Percentiles rank a stretch among this genome's conserved stretches.
phyloP scores from a whole-genome alignment of 2,329 filamentous ascomycete genomes.

The Exophiala lecanii-corni region DNA sequence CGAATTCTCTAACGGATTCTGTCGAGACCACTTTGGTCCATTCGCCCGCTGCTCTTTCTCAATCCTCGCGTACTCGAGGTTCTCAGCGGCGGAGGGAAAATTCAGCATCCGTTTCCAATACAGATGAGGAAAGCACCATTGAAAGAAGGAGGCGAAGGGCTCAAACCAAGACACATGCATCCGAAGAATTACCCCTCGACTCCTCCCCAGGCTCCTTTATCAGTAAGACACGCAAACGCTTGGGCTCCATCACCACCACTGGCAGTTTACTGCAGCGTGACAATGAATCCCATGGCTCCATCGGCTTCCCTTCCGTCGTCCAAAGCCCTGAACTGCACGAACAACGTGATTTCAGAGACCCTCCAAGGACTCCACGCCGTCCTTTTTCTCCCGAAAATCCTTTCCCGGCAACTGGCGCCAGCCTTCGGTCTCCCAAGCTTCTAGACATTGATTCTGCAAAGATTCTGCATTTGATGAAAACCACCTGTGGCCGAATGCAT shows the following conservation, averaged over 20 bases:
- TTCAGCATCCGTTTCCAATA: slow-evolving; percentile 24
- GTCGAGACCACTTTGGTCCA: slow-evolving; percentile 13
- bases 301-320: slow-evolving; percentile 46
- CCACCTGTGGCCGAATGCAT: slow-evolving; percentile 49
- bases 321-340: slow-evolving; percentile 32
- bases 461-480: slow-evolving; percentile 49
- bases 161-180: slow-evolving; percentile 18
- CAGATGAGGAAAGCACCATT: slow-evolving; percentile 34
- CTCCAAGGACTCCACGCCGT: slow-evolving; percentile 20
- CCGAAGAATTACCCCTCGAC: slow-evolving; percentile 17
- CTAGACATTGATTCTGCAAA: slow-evolving; percentile 44
- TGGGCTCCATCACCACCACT: slow-evolving; percentile 28
- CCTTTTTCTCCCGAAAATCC: slow-evolving; percentile 24
- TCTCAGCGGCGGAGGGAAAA: slow-evolving; percentile 19
- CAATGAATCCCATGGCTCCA: slow-evolving; percentile 39
- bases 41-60: slow-evolving; percentile 14
- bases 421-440: slow-evolving; percentile 33
- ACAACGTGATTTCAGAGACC: slow-evolving; percentile 32
- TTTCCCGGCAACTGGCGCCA: slow-evolving; percentile 17
- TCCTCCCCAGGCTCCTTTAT: slow-evolving; percentile 26
- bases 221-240: slow-evolving; percentile 25
- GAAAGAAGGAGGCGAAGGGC: slow-evolving; percentile 24
- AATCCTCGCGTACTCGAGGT: slow-evolving; percentile 20
- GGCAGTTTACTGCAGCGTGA: slow-evolving; percentile 30
- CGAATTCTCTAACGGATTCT: slow-evolving; percentile 30